Conservation (phyloP, 257 asterid species). For the Dorcoceras hygrometricum region DNA sequence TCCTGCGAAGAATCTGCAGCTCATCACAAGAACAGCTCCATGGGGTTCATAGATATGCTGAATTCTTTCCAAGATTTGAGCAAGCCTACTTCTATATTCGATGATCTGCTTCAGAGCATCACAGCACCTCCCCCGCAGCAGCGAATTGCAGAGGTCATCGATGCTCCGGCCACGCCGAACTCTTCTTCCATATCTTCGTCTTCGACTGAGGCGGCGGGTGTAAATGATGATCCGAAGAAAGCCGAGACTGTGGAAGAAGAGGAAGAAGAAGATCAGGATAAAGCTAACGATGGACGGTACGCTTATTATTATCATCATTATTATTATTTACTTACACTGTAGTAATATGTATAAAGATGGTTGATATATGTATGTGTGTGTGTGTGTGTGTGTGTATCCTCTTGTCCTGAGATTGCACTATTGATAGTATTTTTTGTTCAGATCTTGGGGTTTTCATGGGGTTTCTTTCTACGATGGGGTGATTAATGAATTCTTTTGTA, state of each 20-base stretch:
- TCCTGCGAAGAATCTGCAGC: not conserved
- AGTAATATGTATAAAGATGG: no score
- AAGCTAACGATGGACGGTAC: no score
- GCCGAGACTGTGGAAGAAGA: slow-evolving; percentile 15
- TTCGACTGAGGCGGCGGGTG: slow-evolving; percentile 39
- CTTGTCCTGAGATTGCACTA: no score
- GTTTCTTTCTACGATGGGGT: not conserved
- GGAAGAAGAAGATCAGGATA: slow-evolving; percentile 22
- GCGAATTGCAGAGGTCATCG: slow-evolving; percentile 26
- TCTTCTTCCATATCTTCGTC: slow-evolving; percentile 58
- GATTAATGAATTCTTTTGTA: no score
- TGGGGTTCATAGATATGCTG: slow-evolving; percentile 66
- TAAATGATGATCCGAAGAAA: slow-evolving; percentile 25
- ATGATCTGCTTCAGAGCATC: slow-evolving; percentile 20
- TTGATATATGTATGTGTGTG: no score
- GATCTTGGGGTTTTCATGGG: no score
- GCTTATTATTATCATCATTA: no score
- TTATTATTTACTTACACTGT: no score
- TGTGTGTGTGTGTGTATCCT: no score
- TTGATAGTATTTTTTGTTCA: no score
- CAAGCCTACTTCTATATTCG: slow-evolving; percentile 24
- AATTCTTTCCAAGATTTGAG: slow-evolving; percentile 38
- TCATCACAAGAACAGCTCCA: slow-evolving; percentile 20
- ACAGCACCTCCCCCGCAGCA: not conserved
- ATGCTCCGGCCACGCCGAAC: slow-evolving; percentile 63